Evolutionary conservation across 768 basidiomycete genomes (phyloP).

Genomic region (Tephrocybe sp.): DNA sequence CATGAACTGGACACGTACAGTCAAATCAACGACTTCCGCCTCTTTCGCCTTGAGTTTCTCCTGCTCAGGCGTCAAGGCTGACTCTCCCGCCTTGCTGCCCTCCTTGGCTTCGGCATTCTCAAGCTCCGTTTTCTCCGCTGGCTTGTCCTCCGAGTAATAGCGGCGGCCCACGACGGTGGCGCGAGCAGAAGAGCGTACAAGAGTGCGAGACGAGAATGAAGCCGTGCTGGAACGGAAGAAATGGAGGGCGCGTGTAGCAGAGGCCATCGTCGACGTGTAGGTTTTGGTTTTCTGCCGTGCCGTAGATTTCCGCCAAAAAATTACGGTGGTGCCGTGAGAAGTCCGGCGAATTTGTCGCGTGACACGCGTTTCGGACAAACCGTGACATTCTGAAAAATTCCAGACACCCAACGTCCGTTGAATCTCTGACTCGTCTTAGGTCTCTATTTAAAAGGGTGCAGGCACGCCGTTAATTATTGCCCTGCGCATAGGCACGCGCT

Average conservation of each 20-base stretch:
- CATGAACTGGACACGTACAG: constrained; percentile 46
- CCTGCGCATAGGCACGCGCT: not conserved
- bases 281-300: constrained; percentile 7
- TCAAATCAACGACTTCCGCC: constrained; percentile 79
- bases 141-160: constrained; percentile 59
- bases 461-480: constrained; percentile 9
- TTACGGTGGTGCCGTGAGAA: constrained; percentile 13
- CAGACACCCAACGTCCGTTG: not conserved
- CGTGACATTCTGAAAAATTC: constrained; percentile 2
- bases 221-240: constrained; percentile 60
- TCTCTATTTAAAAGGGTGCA: constrained; percentile 11
- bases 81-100: constrained; percentile 23
- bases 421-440: not conserved
- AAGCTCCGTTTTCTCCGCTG: constrained; percentile 27
- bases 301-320: constrained; percentile 20
- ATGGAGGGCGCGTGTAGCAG: constrained; percentile 48
- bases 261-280: constrained; percentile 27
- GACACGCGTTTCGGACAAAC: constrained; percentile 4
- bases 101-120: constrained; percentile 27
- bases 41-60: constrained; percentile 81
- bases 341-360: constrained; percentile 7
- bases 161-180: constrained; percentile 35
- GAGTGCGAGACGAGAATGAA: constrained; percentile 49
- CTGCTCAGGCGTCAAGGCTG: constrained; percentile 18
- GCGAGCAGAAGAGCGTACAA: constrained; percentile 38